phyloP scores from a whole-genome alignment of 225 moss, liverwort and hornwort species.

The Neckera pumila region DNA sequence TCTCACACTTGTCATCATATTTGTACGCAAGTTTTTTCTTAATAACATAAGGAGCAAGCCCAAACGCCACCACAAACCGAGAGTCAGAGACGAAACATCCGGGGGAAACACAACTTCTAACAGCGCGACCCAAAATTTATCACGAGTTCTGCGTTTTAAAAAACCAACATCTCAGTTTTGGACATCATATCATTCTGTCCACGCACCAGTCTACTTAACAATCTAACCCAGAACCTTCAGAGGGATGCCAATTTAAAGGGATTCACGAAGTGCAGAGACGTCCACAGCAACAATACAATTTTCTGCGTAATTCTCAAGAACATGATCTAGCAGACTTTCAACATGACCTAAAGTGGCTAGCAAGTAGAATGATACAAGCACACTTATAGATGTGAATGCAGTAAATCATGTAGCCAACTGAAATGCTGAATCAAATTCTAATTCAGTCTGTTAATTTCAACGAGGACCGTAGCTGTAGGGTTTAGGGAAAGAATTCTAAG shows the following conservation, averaged over 20 bases:
- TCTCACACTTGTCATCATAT: not conserved
- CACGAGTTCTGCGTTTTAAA: not conserved
- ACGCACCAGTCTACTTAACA: not conserved
- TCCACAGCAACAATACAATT: not conserved
- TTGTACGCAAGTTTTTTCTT: no score
- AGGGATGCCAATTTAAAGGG: not conserved
- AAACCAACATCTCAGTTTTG: not conserved
- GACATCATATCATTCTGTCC: not conserved
- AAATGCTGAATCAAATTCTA: not conserved
- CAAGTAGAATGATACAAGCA: not conserved
- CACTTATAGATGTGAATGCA: no score
- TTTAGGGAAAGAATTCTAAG: not conserved
- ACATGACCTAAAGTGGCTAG: not conserved
- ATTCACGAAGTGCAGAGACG: not conserved
- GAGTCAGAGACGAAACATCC: not conserved
- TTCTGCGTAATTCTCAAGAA: not conserved
- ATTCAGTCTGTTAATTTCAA: not conserved
- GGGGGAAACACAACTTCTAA: not conserved
- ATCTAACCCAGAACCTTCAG: not conserved
- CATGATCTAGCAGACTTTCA: not conserved
- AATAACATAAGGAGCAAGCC: not conserved
- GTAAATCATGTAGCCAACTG: no score
- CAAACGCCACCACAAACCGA: not conserved
- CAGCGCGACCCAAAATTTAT: not conserved
- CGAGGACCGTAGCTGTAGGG: accelerated